These are phyloP conservation scores for Coriaria nepalensis DNA, from an alignment of 306 rosid species.

Conservation along the genomic window DNA sequence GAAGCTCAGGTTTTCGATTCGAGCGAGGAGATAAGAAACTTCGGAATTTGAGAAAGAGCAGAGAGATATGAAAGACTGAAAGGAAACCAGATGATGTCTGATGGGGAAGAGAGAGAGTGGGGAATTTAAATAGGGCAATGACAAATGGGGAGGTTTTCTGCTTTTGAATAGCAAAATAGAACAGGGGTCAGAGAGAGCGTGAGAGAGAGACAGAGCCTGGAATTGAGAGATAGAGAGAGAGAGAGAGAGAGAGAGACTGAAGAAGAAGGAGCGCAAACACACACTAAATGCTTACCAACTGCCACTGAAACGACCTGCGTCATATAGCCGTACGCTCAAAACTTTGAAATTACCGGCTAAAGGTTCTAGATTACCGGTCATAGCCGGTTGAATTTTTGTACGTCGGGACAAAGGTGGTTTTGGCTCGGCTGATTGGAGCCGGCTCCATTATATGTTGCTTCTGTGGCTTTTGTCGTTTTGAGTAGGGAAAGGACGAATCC, in stretches of 20 bases:
- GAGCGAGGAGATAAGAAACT: neutral
- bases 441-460: too few relatives aligned
- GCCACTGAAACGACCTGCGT: conserved; percentile 50
- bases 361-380: conserved; percentile 12
- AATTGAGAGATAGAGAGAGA: conserved; percentile 6
- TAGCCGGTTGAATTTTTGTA: conserved; percentile 3
- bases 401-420: neutral
- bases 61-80: too few relatives aligned
- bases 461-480: too few relatives aligned
- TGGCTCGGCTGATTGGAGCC: neutral
- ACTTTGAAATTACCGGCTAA: conserved; percentile 21
- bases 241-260: conserved; percentile 4
- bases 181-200: neutral
- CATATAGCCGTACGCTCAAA: conserved; percentile 35
- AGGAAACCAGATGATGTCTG: too few relatives aligned
- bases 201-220: conserved; percentile 3
- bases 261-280: conserved; percentile 14
- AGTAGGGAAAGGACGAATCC: too few relatives aligned
- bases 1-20: neutral
- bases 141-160: too few relatives aligned
- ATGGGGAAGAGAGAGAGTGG: too few relatives aligned
- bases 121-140: too few relatives aligned
- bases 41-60: neutral
- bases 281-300: conserved; percentile 62
- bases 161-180: neutral